Base-by-base conservation (phyloP, 2,329 filamentous ascomycete genomes). In the Coniella lustricola region DNA sequence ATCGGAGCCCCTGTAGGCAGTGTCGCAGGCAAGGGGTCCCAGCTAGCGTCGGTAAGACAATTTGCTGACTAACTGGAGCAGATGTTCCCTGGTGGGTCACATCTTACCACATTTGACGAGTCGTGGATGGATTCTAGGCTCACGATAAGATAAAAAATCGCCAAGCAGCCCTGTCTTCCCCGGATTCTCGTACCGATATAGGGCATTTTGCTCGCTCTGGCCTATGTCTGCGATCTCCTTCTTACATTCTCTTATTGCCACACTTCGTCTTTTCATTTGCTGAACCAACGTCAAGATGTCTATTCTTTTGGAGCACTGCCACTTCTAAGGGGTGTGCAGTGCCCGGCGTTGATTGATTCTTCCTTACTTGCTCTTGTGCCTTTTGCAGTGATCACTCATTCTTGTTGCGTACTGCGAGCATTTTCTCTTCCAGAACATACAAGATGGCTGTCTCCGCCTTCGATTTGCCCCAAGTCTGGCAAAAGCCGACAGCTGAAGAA, bases 391-490 rank as follows among this genome's bases (percentile, higher is more conserved):
- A 5, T 39, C 13, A 7, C 20, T 39, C 18, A 8, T 33, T 5
- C 20, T 21, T 3, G n/a, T 7, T 39, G 18, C 7, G n/a, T 21
- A 3, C 10, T 39, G 20, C 7, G 13, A n/a, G n/a, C n/a, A n/a
- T n/a, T n/a, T n/a, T n/a, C n/a, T n/a, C n/a, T n/a, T n/a, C n/a
- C 17, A 13, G 13, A 38, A 25, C 3, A 14, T 22, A 9, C 14
- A 39, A 7, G 18, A 67, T 66, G 63, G 60, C 57, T 20, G 55
- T 66, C 29, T 60, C 67, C 46, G 59, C 67, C 49, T 66, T 67
- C 50, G 86, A 91, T 60, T 78, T 95, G 21, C 88, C 90, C n/a
- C 87, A 90, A 60, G 75, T 91, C 54, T 88, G 90, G 75, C 79
- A 84, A 58, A 84, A 80, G 60, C 90, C 90, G 7, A 72, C 81